A percentile compares a stretch with the other conserved stretches of the same genome.
Evolutionary conservation across 2,329 filamentous ascomycete species (phyloP).

Genomic region (Aspergillus novofumigatus): DNA sequence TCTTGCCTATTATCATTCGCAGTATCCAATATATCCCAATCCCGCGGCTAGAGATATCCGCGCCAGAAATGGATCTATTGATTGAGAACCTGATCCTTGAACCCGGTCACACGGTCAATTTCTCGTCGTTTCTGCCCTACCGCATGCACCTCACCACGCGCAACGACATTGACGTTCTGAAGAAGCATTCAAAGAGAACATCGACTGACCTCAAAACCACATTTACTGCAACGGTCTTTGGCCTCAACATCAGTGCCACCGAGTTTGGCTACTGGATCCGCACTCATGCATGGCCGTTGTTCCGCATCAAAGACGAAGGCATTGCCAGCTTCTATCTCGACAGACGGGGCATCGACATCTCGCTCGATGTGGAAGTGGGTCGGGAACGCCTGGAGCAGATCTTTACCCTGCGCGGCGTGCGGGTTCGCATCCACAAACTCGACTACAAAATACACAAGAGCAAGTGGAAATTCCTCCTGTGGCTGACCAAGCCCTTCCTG

Average conservation of each 20-base stretch:
- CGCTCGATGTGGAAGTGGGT: constrained; percentile 78
- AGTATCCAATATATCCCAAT: constrained; percentile 84
- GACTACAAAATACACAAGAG: constrained; percentile 68
- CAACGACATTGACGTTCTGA: constrained; percentile 82
- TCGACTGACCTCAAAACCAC: constrained; percentile 65
- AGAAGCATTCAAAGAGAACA: constrained; percentile 65
- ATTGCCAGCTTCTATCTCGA: constrained; percentile 84
- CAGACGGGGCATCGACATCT: constrained; percentile 79
- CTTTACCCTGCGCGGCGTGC: constrained; percentile 68
- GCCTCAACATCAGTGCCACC: constrained; percentile 76
- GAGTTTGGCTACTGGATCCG: constrained; percentile 89
- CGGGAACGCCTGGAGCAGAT: constrained; percentile 76
- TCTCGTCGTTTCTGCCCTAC: constrained; percentile 85
- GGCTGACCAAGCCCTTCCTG: constrained; percentile 79
- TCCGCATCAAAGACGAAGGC: constrained; percentile 75
- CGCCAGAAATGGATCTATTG: constrained; percentile 76
- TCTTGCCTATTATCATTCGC: constrained; percentile 72
- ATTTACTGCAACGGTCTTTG: constrained; percentile 73
- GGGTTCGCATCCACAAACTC: constrained; percentile 81
- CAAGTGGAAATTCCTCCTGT: constrained; percentile 72
- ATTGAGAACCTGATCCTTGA: constrained; percentile 89
- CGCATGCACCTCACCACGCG: constrained; percentile 74
- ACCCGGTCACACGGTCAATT: constrained; percentile 77
- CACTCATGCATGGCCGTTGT: constrained; percentile 64
- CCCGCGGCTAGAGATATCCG: constrained; percentile 80